Evolutionary conservation across 129 eudicot species (phyloP), one percentile per base, ranked within the genome.

Genomic region (Chrysanthemum makinoi): DNA sequence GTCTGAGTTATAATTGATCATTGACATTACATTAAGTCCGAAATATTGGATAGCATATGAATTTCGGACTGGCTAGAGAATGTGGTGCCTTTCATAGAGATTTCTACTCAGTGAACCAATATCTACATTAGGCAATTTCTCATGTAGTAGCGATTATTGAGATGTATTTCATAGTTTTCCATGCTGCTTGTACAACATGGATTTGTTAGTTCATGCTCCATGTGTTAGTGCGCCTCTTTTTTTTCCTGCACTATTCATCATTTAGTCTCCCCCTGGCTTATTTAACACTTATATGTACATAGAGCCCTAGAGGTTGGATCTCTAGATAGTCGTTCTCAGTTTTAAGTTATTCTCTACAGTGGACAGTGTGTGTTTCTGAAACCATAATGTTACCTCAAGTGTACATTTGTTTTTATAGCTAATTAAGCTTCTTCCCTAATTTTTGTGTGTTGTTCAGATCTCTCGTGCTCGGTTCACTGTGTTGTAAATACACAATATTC

Each of bases 211-310:
- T 69, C 9, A 18, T 70, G 66, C 55, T 18, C 43, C 22, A 4
- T 33, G 54, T 56, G 19, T 35, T 39, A 39, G 0, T 5, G 22
- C 10, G 39, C 24, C n/a, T 65, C 16, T 24, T 47, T 69, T 16
- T n/a, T 53, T 69, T 18, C 51, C 50, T 50, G 17, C 20, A 30
- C 10, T 55, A 4, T 35, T 56, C 28, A 70, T 43, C 10, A 44
- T 19, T 64, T 18, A 73, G 62, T 53, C 33, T 50, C 62, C 28
- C 19, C 53, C 53, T 63, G 50, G 53, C 24, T 14, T 19, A 30
- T 52, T 11, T 63, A 62, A 18, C 63, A 52, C 68, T 46, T n/a
- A 28, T n/a, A 22, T 51, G 24, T 73, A 6, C 70, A 62, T 73
- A n/a, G n/a, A n/a, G n/a, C n/a, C n/a, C n/a, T n/a, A 10, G 46